Evolutionary conservation across 257 asterid species (phyloP).

Genomic region (Solanum lignicaule): DNA sequence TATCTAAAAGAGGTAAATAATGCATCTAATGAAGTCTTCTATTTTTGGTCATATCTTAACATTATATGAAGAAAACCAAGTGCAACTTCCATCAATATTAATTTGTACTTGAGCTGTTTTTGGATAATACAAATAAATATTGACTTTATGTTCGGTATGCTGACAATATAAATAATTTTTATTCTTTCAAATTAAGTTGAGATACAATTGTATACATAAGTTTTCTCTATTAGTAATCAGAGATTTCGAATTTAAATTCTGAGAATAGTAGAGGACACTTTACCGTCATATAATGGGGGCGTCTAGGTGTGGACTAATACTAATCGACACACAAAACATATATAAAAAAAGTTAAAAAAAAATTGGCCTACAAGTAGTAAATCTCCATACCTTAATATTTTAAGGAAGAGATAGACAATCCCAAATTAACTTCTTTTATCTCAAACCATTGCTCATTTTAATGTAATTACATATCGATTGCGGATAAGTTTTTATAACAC

Average conservation of each 20-base stretch:
- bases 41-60: not conserved
- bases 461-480: not conserved
- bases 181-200: not conserved
- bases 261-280: rapidly evolving
- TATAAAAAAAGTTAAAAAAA: not conserved
- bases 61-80: not conserved
- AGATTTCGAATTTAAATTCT: rapidly evolving
- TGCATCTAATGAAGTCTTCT: not conserved
- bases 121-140: not conserved
- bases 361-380: not conserved
- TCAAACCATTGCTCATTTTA: not conserved
- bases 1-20: not conserved
- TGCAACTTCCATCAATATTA: not conserved
- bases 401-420: not conserved
- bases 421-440: not conserved
- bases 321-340: not conserved
- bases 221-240: not conserved
- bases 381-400: not conserved
- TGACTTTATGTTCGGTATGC: not conserved
- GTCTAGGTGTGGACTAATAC: not conserved
- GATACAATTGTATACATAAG: not conserved
- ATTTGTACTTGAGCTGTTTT: not conserved
- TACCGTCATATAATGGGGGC: not conserved
- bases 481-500: too few relatives aligned
- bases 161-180: not conserved